Evolutionary conservation across 805 yeast species (phyloP).

Genomic region (Candida xiaguanensis): DNA sequence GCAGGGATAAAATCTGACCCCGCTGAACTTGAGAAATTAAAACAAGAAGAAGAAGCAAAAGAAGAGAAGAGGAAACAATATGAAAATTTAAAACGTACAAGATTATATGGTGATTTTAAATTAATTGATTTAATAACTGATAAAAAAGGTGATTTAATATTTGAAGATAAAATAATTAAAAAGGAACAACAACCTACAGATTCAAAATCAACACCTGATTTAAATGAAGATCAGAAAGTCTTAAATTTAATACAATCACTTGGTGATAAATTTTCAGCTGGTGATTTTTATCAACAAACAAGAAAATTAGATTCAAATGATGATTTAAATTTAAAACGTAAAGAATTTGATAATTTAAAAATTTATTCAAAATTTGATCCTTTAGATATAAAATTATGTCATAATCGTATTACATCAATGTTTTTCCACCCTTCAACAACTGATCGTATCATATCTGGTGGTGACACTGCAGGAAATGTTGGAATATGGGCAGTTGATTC

Average conservation of each 20-base stretch:
- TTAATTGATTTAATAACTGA: constrained; percentile 56
- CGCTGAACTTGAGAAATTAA: constrained; percentile 32
- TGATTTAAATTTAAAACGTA: constrained; percentile 46
- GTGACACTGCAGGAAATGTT: constrained; percentile 82
- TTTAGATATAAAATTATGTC: constrained; percentile 64
- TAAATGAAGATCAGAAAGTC: constrained; percentile 19
- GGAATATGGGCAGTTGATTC: constrained; percentile 84
- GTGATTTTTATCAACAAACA: constrained; percentile 64
- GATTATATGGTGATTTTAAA: constrained; percentile 64
- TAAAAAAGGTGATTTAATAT: constrained; percentile 27
- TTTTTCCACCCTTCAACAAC: constrained; percentile 70
- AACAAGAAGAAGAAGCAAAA: constrained; percentile 33
- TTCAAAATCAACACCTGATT: not conserved
- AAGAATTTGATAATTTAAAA: constrained; percentile 48
- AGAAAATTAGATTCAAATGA: constrained; percentile 29
- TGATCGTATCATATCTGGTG: constrained; percentile 69
- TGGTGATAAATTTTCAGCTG: constrained; percentile 58
- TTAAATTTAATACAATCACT: constrained; percentile 31
- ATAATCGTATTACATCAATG: constrained; percentile 70
- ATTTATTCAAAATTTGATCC: constrained; percentile 61
- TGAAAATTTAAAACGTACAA: constrained; percentile 50
- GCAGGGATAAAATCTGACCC: constrained; percentile 67
- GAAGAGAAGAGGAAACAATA: constrained; percentile 33
- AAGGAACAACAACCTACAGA: constrained; percentile 13
- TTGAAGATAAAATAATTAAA: constrained; percentile 26